phyloP scores from a whole-genome alignment of 2,329 filamentous ascomycete genomes.

The Metarhizium anisopliae region DNA sequence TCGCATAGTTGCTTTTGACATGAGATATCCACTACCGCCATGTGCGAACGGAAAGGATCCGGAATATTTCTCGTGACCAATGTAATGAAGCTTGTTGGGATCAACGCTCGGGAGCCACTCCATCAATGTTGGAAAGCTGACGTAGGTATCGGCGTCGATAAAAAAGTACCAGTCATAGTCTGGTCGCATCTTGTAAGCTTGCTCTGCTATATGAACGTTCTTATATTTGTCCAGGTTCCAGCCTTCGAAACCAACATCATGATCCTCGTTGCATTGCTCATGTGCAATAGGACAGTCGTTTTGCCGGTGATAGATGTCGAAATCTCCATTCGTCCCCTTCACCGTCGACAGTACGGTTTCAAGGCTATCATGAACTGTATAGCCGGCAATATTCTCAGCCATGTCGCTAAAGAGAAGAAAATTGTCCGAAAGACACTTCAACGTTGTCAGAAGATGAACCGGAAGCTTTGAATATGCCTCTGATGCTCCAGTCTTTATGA shows the following conservation, averaged over 20 bases:
- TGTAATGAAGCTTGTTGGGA: conserved; percentile 32
- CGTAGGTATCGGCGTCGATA: conserved; percentile 49
- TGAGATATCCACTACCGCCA: conserved; percentile 45
- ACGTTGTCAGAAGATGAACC: conserved; percentile 43
- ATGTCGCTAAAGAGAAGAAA: conserved; percentile 51
- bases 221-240: conserved; percentile 55
- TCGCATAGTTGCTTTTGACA: conserved; percentile 43
- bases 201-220: conserved; percentile 49
- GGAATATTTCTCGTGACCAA: conserved; percentile 39
- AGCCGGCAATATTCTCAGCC: conserved; percentile 34
- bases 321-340: conserved; percentile 37
- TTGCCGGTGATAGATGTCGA: conserved; percentile 37
- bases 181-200: conserved; percentile 39
- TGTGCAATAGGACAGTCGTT: conserved; percentile 34
- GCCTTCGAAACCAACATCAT: conserved; percentile 19
- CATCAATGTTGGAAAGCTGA: conserved; percentile 43
- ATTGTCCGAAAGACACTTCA: conserved; percentile 38
- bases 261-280: conserved; percentile 30
- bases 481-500: conserved; percentile 50
- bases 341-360: conserved; percentile 32
- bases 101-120: conserved; percentile 37
- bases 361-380: conserved; percentile 36
- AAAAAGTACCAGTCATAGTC: conserved; percentile 50
- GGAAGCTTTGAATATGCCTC: conserved; percentile 44
- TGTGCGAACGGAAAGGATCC: conserved; percentile 39